Evolutionary conservation across 805 yeast genomes (phyloP), one percentile per base, ranked within the genome.

Genomic region (Suhomyces pyralidae): DNA sequence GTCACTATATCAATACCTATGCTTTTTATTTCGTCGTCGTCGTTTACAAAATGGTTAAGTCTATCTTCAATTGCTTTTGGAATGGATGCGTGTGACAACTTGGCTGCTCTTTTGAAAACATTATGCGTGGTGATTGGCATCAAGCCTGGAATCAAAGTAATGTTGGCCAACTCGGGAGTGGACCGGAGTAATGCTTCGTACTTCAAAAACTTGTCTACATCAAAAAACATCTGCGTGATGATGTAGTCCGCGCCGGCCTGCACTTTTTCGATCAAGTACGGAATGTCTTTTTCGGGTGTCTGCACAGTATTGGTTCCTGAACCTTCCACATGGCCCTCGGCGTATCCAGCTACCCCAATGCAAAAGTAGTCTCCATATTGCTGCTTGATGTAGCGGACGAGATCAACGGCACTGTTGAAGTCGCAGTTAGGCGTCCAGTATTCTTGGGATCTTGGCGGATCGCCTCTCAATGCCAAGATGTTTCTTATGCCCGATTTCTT

Each of bases 251-350:
- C 99, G 44, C 99, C 99, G 1, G 98, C 97, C 53, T 84, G 80
- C 22, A 93, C 80, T 67, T 94, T 94, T 59, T 90, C 96, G 48
- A 84, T 81, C 68, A 94, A 78, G 64, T 69, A 90, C 6, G 94
- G 93, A 46, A 93, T 63, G 68, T 93, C 99, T 46, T 79, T 79
- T 20, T 66, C 65, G 0, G 86, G 83, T 61, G 83, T 81, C 66
- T 91, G 97, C 34, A 77, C 78, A 7, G 82, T 69, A 22, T 46
- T 47, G 10, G 54, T 42, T 59, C 85, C 89, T 1, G 90, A 79
- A 12, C 96, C 93, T 60, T 92, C 97, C 34, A 90, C 91, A 70
- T 93, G 97, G 17, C 99, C 99, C 66, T 93, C 99, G 7, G 99
- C 97, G 68, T 93, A 93, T 1, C 96, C 97, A 1, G 99, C 99